Evolutionary conservation across 2,329 filamentous ascomycete species (phyloP).

Genomic region (Scedosporium boydii): DNA sequence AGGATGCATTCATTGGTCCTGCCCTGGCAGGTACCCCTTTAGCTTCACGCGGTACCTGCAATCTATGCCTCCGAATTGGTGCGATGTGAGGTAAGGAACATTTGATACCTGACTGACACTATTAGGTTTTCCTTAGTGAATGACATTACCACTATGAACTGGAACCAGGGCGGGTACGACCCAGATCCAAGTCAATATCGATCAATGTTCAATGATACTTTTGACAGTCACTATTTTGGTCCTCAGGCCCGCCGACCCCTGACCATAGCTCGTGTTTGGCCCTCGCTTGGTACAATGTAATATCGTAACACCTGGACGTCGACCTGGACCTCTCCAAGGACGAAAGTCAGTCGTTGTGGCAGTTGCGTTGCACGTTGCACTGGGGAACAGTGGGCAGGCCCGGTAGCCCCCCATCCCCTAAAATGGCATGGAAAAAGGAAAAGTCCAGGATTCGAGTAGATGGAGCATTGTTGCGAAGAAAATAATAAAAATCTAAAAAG

Average conservation of each 20-base stretch:
- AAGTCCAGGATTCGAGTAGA: neutral
- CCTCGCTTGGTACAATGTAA: neutral
- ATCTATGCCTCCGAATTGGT: neutral
- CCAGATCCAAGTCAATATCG: neutral
- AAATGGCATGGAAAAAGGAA: neutral
- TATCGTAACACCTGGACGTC: conserved; percentile 3
- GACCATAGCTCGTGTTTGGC: conserved; percentile 1
- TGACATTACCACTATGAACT: neutral
- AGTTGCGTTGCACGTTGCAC: neutral
- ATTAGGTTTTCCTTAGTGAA: neutral
- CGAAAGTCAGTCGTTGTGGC: too few relatives aligned
- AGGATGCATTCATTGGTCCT: neutral
- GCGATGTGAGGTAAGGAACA: neutral
- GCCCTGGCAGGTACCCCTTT: neutral
- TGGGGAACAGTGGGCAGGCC: neutral
- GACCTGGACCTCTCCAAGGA: neutral
- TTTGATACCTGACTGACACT: neutral
- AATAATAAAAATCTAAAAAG: conserved; percentile 1
- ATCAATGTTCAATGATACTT: neutral
- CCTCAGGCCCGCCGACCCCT: conserved; percentile 2
- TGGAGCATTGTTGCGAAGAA: neutral
- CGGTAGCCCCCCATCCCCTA: neutral
- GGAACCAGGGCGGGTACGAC: neutral
- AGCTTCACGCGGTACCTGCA: neutral
- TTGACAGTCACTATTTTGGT: neutral